phyloP scores from a whole-genome alignment of 2,329 filamentous ascomycete species.

The Fusarium luffae region DNA sequence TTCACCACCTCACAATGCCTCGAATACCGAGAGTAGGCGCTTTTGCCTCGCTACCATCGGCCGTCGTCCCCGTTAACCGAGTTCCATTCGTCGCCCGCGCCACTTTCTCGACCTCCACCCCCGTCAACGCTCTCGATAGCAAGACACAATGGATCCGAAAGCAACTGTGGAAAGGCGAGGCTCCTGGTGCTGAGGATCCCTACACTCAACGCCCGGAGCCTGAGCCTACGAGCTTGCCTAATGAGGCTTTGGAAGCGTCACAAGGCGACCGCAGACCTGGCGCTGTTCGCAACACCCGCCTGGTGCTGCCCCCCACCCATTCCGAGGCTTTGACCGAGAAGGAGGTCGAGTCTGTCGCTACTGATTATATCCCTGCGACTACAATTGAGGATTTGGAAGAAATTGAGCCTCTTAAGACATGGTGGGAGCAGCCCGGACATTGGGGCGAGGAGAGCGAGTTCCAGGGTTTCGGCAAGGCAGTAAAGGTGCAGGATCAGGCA shows the following conservation, averaged over 20 bases:
- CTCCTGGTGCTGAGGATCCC: slow-evolving; percentile 53
- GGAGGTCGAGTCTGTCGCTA: slow-evolving; percentile 46
- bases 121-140: slow-evolving; percentile 42
- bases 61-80: slow-evolving; percentile 42
- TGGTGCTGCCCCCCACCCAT: slow-evolving; percentile 50
- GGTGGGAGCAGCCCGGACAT: slow-evolving; percentile 66
- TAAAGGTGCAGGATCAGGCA: slow-evolving; percentile 56
- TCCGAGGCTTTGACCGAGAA: slow-evolving; percentile 50
- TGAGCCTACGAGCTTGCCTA: slow-evolving; percentile 47
- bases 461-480: slow-evolving; percentile 55
- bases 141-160: slow-evolving; percentile 54
- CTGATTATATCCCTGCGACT: slow-evolving; percentile 61
- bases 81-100: slow-evolving; percentile 44
- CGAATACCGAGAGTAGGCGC: slow-evolving; percentile 55
- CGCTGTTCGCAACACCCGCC: slow-evolving; percentile 45
- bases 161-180: slow-evolving; percentile 55
- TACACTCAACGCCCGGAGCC: slow-evolving; percentile 51
- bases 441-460: slow-evolving; percentile 61
- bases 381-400: slow-evolving; percentile 58
- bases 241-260: slow-evolving; percentile 45
- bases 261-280: slow-evolving; percentile 41
- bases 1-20: slow-evolving; percentile 50
- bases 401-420: slow-evolving; percentile 59
- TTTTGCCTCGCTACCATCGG: slow-evolving; percentile 48
- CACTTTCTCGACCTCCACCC: slow-evolving; percentile 51